Base-by-base conservation (phyloP, 495 filamentous ascomycete genomes). In the Penicillium herquei region DNA sequence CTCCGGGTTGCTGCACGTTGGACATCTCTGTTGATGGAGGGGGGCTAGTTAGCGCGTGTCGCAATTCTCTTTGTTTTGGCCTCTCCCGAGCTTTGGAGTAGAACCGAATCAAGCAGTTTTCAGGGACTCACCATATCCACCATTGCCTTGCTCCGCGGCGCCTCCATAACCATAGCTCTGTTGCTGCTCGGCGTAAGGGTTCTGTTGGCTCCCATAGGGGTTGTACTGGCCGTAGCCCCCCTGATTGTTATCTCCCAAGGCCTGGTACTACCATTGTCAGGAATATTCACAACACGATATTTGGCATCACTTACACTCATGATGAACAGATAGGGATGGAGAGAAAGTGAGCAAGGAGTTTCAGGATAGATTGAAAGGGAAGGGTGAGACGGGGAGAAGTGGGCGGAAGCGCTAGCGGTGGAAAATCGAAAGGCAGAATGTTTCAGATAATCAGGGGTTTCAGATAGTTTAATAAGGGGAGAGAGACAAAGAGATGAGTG, bases 141-240 rank as follows among this genome's bases (percentile, higher is more conserved):
- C 70, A 41, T 71, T 71, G 52, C 75, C 75, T 39, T 67, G 64
- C 53, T 70, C 66, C 32, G 66, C 67, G 64, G 69, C 73, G 76
- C 54, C 62, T 6, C 72, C 71, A 54, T 77, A 79, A 21, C 72
- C 73, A 53, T 81, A 80, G 61, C 69, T 64, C 42, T 70, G 59
- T 57, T 70, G 55, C 49, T 68, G 65, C 26, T 64, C 60, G 51
- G 56, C 63, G 58, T 75, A 69, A 30, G 77, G 76, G 50, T 77
- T 78, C 51, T 63, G 59, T 63, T 83, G 77, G 56, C 72, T 77
- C 58, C 66, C 71, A 60, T 87, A 89, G 5, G 85, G 83, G 67
- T 87, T 85, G 62, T 78, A 78, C 56, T 83, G 75, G 72, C 84
- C 84, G 70, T 86, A 84, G 68, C 78, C 79, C 56, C 75, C 74